phyloP scores from a whole-genome alignment of 306 rosid genomes.

The Alnus glutinosa region DNA sequence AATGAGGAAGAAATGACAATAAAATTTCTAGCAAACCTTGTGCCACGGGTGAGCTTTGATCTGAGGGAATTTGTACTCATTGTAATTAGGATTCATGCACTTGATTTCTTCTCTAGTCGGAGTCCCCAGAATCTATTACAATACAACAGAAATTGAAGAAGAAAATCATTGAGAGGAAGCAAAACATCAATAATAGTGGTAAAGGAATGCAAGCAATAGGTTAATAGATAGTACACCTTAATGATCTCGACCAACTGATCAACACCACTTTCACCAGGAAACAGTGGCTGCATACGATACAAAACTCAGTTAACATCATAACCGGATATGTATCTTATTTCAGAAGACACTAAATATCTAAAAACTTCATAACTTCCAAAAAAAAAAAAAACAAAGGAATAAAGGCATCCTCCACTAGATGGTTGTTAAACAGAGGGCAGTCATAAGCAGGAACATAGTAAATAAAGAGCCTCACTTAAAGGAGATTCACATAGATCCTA shows the following conservation, averaged over 20 bases:
- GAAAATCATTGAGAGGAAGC: constrained; percentile 16
- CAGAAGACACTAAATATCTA: not conserved
- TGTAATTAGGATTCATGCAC: constrained; percentile 95
- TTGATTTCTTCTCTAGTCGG: constrained; percentile 95
- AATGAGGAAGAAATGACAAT: not conserved
- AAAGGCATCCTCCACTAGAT: not conserved
- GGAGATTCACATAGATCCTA: not conserved
- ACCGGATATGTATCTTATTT: constrained; percentile 5
- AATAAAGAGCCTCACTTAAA: not conserved
- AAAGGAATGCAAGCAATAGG: not conserved
- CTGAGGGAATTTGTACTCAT: constrained; percentile 89
- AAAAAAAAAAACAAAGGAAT: not conserved
- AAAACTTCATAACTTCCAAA: not conserved
- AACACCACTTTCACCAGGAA: constrained; percentile 97
- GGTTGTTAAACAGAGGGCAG: not conserved
- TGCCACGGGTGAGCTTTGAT: constrained; percentile 98
- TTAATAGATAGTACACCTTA: constrained; percentile 47
- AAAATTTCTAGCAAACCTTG: constrained; percentile 52
- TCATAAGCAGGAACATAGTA: not conserved
- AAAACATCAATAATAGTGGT: constrained; percentile 26
- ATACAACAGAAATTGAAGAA: constrained; percentile 19
- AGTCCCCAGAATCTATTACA: constrained; percentile 70
- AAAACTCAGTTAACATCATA: constrained; percentile 30
- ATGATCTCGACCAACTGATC: constrained; percentile 98
- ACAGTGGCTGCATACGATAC: constrained; percentile 68